A percentile compares a stretch with the other conserved stretches of the same genome.
phyloP scores from a whole-genome alignment of 2,329 filamentous ascomycete genomes.

The Dendrostoma leiphaemia region DNA sequence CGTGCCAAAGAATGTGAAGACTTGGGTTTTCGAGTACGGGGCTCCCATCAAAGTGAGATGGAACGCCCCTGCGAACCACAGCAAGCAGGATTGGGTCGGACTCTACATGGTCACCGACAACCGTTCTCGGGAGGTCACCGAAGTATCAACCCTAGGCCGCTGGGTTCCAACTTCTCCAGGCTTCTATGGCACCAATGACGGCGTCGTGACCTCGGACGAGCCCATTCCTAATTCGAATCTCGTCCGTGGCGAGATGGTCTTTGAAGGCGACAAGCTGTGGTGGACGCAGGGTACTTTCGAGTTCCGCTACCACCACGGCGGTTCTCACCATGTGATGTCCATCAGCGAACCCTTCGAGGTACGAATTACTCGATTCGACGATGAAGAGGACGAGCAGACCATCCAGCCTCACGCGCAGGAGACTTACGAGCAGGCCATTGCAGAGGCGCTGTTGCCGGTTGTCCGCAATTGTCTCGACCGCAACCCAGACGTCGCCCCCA shows the following conservation, averaged over 20 bases:
- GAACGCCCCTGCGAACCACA: constrained; percentile 84
- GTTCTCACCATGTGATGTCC: constrained; percentile 89
- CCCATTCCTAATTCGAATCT: constrained; percentile 54
- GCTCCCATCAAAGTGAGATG: constrained; percentile 86
- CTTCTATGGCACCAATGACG: constrained; percentile 76
- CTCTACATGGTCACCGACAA: constrained; percentile 97
- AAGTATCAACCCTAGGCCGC: constrained; percentile 80
- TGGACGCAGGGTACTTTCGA: constrained; percentile 97
- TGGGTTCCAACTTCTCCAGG: constrained; percentile 82
- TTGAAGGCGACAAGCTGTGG: constrained; percentile 91
- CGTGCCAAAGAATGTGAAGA: constrained; percentile 68
- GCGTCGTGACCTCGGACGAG: constrained; percentile 70
- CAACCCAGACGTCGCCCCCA: constrained; percentile 86
- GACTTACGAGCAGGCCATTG: constrained; percentile 67
- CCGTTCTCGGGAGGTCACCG: constrained; percentile 77
- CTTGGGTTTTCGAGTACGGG: constrained; percentile 82
- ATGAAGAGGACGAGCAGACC: constrained; percentile 63
- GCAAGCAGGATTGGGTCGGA: constrained; percentile 91
- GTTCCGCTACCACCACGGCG: constrained; percentile 94
- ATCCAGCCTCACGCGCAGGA: constrained; percentile 47
- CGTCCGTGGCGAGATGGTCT: constrained; percentile 78
- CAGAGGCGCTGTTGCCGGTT: constrained; percentile 74
- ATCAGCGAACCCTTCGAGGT: constrained; percentile 94
- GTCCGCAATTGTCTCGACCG: constrained; percentile 91
- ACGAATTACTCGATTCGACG: constrained; percentile 75